These are phyloP conservation scores for Leishmania major DNA, from an alignment of 208 protist genomes.

Conservation along the genomic window DNA sequence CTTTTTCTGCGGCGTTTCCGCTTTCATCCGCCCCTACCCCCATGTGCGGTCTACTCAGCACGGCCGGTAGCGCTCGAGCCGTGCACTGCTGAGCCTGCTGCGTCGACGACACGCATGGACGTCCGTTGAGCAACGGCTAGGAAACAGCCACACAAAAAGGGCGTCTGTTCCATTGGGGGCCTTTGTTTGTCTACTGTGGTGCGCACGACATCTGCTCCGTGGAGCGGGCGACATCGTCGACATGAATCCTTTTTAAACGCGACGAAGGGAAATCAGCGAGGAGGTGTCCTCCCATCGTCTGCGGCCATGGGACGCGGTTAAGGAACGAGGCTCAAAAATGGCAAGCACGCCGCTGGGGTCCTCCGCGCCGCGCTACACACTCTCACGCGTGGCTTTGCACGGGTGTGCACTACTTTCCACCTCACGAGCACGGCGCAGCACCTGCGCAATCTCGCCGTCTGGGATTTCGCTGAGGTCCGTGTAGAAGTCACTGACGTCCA, in stretches of 20 bases:
- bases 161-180: background rate
- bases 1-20: background rate
- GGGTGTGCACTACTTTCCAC: background rate
- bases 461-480: constrained; percentile 57
- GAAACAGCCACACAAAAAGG: background rate
- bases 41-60: background rate
- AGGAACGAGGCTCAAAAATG: background rate
- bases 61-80: background rate
- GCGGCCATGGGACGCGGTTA: background rate
- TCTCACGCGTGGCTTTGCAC: background rate
- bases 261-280: background rate
- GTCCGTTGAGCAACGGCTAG: background rate
- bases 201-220: background rate
- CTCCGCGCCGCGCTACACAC: background rate
- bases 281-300: background rate
- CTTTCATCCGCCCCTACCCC: background rate
- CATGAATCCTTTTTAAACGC: background rate
- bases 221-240: background rate
- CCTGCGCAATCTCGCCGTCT: constrained; percentile 68
- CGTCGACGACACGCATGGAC: background rate
- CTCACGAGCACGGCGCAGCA: constrained; percentile 33
- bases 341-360: background rate
- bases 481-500: constrained; percentile 76
- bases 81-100: background rate
- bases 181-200: background rate